Conservation (phyloP, 2,329 filamentous ascomycete species). For the Alternaria sp. region DNA sequence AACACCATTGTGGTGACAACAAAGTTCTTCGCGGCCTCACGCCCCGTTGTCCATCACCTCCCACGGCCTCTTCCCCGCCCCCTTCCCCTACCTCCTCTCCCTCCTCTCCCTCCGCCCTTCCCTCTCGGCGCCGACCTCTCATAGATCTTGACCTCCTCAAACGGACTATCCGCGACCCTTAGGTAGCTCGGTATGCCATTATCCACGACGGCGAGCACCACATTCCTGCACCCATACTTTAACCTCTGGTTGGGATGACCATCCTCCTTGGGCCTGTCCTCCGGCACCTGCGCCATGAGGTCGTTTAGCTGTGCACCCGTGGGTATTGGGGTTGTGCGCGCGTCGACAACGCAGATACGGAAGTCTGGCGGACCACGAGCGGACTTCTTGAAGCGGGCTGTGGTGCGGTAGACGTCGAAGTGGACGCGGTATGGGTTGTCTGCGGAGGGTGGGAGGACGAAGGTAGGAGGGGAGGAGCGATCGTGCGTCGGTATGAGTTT, state of each 20-base stretch:
- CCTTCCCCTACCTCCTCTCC: slow-evolving; percentile 46
- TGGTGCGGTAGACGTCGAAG: slow-evolving; percentile 84
- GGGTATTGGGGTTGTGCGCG: slow-evolving; percentile 74
- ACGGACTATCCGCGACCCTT: slow-evolving; percentile 79
- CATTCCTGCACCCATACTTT: slow-evolving; percentile 84
- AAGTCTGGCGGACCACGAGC: slow-evolving; percentile 82
- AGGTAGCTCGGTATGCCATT: slow-evolving; percentile 90
- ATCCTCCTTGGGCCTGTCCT: slow-evolving; percentile 66
- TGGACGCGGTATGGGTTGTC: slow-evolving; percentile 73
- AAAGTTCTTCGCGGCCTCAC: too few relatives aligned
- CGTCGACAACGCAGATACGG: slow-evolving; percentile 81
- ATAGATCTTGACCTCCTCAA: slow-evolving; percentile 74
- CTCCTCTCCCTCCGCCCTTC: slow-evolving; percentile 51
- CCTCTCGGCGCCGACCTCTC: slow-evolving; percentile 53
- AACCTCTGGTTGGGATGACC: slow-evolving; percentile 75
- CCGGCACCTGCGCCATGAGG: slow-evolving; percentile 77
- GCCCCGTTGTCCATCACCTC: too few relatives aligned
- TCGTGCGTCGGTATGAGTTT: slow-evolving; percentile 76
- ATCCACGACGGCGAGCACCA: slow-evolving; percentile 88
- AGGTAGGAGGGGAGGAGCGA: slow-evolving; percentile 55
- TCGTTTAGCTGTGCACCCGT: slow-evolving; percentile 74
- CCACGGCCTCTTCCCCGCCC: slow-evolving; percentile 29
- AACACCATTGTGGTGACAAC: too few relatives aligned
- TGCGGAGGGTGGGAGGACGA: slow-evolving; percentile 40
- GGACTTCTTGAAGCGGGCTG: slow-evolving; percentile 75